phyloP scores from a whole-genome alignment of 768 basidiomycete genomes.

The Naematelia encephala region DNA sequence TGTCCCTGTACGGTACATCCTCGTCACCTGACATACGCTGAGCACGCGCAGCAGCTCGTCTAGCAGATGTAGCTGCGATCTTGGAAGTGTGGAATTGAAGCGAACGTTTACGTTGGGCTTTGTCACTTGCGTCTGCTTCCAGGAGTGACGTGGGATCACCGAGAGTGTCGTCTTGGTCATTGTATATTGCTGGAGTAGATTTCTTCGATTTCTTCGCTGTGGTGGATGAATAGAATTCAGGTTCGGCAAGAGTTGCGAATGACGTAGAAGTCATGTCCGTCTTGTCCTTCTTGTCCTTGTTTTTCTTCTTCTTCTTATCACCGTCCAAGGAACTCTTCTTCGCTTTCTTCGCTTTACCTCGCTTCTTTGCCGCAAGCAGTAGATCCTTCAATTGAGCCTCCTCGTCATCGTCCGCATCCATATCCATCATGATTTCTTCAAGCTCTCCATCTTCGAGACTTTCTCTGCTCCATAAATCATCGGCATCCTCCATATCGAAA shows the following conservation, averaged over 20 bases:
- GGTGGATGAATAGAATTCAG: constrained; percentile 58
- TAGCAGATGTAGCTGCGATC: constrained; percentile 75
- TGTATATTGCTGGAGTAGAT: not conserved
- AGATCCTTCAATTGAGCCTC: constrained; percentile 34
- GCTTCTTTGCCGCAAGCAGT: constrained; percentile 47
- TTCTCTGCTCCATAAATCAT: constrained; percentile 33
- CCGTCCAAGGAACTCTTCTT: constrained; percentile 14
- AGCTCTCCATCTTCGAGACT: constrained; percentile 45
- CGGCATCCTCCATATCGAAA: constrained; percentile 42
- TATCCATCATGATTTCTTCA: constrained; percentile 26
- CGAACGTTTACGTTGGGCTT: constrained; percentile 72
- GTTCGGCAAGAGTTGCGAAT: constrained; percentile 62
- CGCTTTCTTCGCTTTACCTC: constrained; percentile 58
- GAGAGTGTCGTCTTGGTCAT: constrained; percentile 55
- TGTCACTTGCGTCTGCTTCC: constrained; percentile 74
- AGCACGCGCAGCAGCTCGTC: constrained; percentile 69
- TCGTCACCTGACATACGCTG: constrained; percentile 83
- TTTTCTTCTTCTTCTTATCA: constrained; percentile 14
- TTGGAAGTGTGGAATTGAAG: constrained; percentile 90
- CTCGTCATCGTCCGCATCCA: constrained; percentile 41
- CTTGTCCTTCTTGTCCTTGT: constrained; percentile 37
- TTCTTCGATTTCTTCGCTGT: constrained; percentile 15
- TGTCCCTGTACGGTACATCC: constrained; percentile 83
- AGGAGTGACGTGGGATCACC: constrained; percentile 72
- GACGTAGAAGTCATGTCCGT: not conserved